Percentiles rank a stretch among this genome's conserved stretches.
Evolutionary conservation across 2,329 filamentous ascomycete species (phyloP).

Genomic region (Botrytis galanthina): DNA sequence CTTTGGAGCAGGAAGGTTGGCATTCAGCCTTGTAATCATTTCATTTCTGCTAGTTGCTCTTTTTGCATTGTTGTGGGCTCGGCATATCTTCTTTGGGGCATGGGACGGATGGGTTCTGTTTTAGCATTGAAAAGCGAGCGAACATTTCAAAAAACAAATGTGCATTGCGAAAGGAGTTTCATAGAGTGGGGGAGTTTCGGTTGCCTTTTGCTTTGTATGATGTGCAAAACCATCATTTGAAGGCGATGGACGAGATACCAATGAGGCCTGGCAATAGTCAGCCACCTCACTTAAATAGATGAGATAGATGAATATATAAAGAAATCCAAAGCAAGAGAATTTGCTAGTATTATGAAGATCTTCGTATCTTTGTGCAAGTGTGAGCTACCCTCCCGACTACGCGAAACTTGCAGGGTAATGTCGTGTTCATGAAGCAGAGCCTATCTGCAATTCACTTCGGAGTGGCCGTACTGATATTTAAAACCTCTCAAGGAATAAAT

Average conservation of each 20-base stretch:
- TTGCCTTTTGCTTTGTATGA: neutral
- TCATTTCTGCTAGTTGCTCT: neutral
- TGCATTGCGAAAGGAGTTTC: conserved; percentile 3
- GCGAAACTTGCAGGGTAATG: no score
- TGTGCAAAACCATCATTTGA: neutral
- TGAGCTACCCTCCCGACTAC: neutral
- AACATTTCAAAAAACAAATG: neutral
- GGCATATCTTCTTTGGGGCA: neutral
- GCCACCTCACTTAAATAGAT: neutral
- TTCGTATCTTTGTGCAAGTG: neutral
- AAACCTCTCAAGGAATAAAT: neutral
- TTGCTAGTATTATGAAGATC: neutral
- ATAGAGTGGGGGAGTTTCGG: neutral
- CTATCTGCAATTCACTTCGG: neutral
- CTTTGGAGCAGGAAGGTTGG: conserved; percentile 52
- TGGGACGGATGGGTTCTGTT: neutral
- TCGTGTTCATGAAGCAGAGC: neutral
- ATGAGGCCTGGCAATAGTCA: neutral
- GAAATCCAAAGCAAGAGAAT: neutral
- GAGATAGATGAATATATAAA: neutral
- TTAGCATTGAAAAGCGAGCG: neutral
- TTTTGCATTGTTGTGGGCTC: neutral
- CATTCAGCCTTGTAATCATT: neutral
- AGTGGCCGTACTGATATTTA: neutral
- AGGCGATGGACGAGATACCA: neutral